These are phyloP conservation scores for Mycena venus DNA, from an alignment of 768 basidiomycete genomes.

Conservation along the genomic window DNA sequence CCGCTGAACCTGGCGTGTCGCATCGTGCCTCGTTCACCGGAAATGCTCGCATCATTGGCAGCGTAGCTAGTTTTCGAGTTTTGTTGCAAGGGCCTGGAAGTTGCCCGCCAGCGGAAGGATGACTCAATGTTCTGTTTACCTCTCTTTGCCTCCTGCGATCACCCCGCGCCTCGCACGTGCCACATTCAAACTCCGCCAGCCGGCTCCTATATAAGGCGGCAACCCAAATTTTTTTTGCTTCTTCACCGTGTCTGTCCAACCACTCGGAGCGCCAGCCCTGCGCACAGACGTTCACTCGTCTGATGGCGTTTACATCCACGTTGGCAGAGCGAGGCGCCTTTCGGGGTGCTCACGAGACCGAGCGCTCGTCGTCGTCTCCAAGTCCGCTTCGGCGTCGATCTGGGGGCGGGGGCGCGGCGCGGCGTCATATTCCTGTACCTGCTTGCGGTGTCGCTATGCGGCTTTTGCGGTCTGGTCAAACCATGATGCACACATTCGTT, in stretches of 20 bases:
- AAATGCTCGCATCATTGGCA: neutral
- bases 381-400: slow-evolving; percentile 29
- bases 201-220: slow-evolving; percentile 1
- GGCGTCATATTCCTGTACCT: slow-evolving; percentile 89
- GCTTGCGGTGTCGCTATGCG: slow-evolving; percentile 85
- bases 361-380: neutral
- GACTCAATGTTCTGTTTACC: too few relatives aligned
- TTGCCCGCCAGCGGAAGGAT: too few relatives aligned
- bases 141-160: neutral
- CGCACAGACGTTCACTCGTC: slow-evolving; percentile 30
- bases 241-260: slow-evolving; percentile 34
- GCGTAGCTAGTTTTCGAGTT: too few relatives aligned
- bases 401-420: slow-evolving; percentile 39
- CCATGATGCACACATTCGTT: slow-evolving; percentile 76
- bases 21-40: neutral
- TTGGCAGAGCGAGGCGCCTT: slow-evolving; percentile 30
- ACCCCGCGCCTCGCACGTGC: neutral
- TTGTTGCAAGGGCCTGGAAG: too few relatives aligned
- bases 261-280: slow-evolving; percentile 22
- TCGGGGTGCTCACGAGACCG: slow-evolving; percentile 27
- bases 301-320: slow-evolving; percentile 21
- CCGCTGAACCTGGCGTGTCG: slow-evolving; percentile 12
- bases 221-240: neutral
- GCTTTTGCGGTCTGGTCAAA: slow-evolving; percentile 86
- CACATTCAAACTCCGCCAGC: slow-evolving; percentile 7